These are phyloP conservation scores for Aspergillus sojae DNA, from an alignment of 2,329 filamentous ascomycete genomes.

Conservation along the genomic window DNA sequence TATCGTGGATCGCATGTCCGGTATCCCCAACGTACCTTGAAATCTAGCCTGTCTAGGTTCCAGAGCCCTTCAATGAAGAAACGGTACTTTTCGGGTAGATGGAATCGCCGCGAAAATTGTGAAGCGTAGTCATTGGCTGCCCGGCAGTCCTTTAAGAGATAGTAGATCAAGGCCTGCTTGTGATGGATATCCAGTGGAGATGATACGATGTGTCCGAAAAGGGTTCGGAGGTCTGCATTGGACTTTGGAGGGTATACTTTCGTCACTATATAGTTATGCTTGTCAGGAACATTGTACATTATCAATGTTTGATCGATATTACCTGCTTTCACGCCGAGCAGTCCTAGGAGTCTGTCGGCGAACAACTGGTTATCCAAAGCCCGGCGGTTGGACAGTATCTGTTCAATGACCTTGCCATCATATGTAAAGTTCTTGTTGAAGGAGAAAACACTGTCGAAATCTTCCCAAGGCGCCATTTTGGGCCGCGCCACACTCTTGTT, in stretches of 20 bases:
- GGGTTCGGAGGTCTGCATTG: slow-evolving; percentile 66
- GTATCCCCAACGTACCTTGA: slow-evolving; percentile 53
- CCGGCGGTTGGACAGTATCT: slow-evolving; percentile 69
- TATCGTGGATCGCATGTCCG: background rate
- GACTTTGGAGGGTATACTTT: slow-evolving; percentile 75
- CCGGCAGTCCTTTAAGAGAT: slow-evolving; percentile 76
- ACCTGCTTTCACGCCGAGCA: slow-evolving; percentile 72
- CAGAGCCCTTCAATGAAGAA: slow-evolving; percentile 82
- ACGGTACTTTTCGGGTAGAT: slow-evolving; percentile 74
- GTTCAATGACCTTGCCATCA: slow-evolving; percentile 61
- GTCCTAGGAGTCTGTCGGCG: slow-evolving; percentile 74
- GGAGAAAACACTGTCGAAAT: slow-evolving; percentile 70
- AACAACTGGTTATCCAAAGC: slow-evolving; percentile 72
- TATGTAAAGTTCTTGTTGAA: slow-evolving; percentile 64
- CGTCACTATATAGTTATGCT: slow-evolving; percentile 45
- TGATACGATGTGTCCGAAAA: slow-evolving; percentile 71
- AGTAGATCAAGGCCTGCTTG: slow-evolving; percentile 82
- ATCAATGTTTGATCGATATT: slow-evolving; percentile 25
- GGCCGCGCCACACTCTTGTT: background rate
- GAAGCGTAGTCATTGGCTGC: slow-evolving; percentile 53
- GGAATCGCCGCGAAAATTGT: slow-evolving; percentile 64
- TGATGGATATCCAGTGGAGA: slow-evolving; percentile 69
- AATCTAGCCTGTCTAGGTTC: slow-evolving; percentile 74
- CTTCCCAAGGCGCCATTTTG: slow-evolving; percentile 54
- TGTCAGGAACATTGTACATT: background rate